Evolutionary conservation across 345 rosid species (phyloP), one percentile per base, ranked within the genome.

Genomic region (Noccaea caerulescens): DNA sequence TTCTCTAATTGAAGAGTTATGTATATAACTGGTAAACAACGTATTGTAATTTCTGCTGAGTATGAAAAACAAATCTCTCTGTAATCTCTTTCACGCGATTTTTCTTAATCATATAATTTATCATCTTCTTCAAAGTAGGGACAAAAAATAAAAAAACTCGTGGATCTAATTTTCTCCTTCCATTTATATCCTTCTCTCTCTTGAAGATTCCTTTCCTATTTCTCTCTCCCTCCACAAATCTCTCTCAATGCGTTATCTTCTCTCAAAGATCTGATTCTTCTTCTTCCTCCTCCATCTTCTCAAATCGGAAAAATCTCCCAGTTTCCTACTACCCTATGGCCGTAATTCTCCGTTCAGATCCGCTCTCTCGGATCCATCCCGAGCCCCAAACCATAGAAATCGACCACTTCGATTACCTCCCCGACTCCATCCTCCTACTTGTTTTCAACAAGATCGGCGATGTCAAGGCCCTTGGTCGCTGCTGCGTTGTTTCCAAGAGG

Each of bases 381-480:
- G 84, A 79, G 10, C 84, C 67, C 0, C 57, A 73, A 53, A 20
- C 50, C 49, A 4, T 45, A 11, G 1, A 12, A 11, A 61, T 79
- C 76, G 96, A 94, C 85, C 95, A 83, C 83, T 84, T 91, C 82
- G 99, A 95, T 81, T 77, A 85, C 7, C 82, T 95, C 1, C 98
- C 96, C 0, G 97, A 92, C 79, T 72, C 98, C 3, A 60, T 95
- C 52, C 91, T 95, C 52, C 83, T 90, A 10, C 76, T 90, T 0
- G 73, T 95, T 56, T 88, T 92, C 82, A 92, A 95, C 84, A 80
- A 71, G 50, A 86, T 95, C 85, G 98, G 90, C 37, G 98, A 95
- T 37, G 97, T 92, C 50, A 95, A 95, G 56, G 77, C 97, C 53
- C 81, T 95, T 3, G 99, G 99, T 50, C 87, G 98, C 4, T 95